phyloP scores from a whole-genome alignment of 805 yeast species.

The Monosporozyma siamensis region DNA sequence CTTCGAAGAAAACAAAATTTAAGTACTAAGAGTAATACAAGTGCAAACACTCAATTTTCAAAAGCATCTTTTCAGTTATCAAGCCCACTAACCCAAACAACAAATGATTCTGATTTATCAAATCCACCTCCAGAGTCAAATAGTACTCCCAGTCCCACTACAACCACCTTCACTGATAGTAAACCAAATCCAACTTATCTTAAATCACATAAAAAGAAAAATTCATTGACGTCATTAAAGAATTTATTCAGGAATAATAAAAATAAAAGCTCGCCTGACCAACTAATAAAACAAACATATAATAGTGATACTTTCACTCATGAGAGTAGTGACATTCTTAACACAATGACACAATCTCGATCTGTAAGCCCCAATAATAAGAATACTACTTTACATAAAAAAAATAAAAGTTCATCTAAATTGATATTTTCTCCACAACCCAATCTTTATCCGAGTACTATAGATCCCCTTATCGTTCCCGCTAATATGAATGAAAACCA shows the following conservation, averaged over 20 bases:
- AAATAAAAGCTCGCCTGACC: background rate
- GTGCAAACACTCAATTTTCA: constrained; percentile 11
- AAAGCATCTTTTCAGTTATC: constrained; percentile 9
- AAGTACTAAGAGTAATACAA: constrained; percentile 7
- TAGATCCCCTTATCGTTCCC: background rate
- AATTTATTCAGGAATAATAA: constrained; percentile 27
- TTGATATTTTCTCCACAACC: constrained; percentile 17
- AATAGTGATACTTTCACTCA: background rate
- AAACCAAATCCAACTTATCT: constrained; percentile 8
- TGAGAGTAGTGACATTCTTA: background rate
- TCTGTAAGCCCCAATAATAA: too few species aligned
- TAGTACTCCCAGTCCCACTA: background rate
- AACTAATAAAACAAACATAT: background rate
- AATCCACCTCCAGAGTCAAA: background rate
- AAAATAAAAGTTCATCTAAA: constrained; percentile 4
- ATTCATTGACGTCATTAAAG: constrained; percentile 24
- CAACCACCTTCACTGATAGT: background rate
- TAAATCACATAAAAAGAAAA: constrained; percentile 22
- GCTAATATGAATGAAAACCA: background rate
- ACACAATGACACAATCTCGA: too few species aligned
- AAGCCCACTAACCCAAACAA: background rate
- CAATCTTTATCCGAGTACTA: constrained; percentile 4
- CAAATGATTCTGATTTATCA: background rate
- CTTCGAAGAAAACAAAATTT: constrained; percentile 3
- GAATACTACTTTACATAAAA: constrained; percentile 4